Conservation (phyloP, 176 grass and related monocot genomes). For the Hordeum vulgare region MorexV3_pseudomolecules_assembly NC_058518.1:453615817-453616316, state of each 20-base stretch:
- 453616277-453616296: not conserved
- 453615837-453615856: no score
- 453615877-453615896: no score
- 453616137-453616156: not conserved
- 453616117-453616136: not conserved
- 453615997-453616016: no score
- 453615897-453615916: no score
- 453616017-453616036: no score
- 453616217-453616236: not conserved
- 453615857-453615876: no score
- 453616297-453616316: no score
- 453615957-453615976: not conserved
- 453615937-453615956: not conserved
- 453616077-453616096: no score
- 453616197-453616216: not conserved
- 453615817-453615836: no score
- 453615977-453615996: not conserved
- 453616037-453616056: no score
- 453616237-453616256: not conserved
- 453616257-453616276: not conserved
- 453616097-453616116: not conserved
- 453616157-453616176: not conserved
- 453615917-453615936: no score
- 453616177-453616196: not conserved
- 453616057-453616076: no score